Conservation (phyloP, 1,284 basidiomycete genomes). For the Marasmius sp. region DNA sequence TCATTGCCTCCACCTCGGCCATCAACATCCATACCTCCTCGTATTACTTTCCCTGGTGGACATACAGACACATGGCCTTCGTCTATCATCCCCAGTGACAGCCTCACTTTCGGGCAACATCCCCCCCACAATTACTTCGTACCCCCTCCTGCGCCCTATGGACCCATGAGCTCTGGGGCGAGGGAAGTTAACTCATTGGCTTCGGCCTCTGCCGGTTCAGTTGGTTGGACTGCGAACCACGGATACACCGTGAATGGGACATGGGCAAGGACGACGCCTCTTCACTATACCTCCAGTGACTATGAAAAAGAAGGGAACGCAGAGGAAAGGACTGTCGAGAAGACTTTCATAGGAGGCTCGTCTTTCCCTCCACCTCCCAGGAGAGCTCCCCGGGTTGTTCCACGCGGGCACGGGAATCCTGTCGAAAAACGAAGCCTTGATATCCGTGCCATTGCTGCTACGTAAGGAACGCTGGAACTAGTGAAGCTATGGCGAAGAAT, state of each 20-base stretch:
- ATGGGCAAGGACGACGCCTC: too few species aligned
- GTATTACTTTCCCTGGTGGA: not conserved
- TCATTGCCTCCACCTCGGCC: slow-evolving; percentile 35
- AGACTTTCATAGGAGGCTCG: slow-evolving; percentile 74
- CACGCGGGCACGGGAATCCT: too few species aligned
- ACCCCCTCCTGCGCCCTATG: slow-evolving; percentile 65
- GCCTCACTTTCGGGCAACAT: slow-evolving; percentile 5
- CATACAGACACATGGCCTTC: not conserved
- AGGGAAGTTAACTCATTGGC: slow-evolving; percentile 42
- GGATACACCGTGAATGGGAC: not conserved
- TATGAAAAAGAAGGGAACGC: slow-evolving; percentile 27
- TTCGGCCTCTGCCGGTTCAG: not conserved
- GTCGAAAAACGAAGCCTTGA: too few species aligned
- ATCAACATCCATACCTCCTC: slow-evolving; percentile 30
- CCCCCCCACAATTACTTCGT: slow-evolving; percentile 34
- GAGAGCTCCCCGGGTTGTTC: too few species aligned
- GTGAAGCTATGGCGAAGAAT: too few species aligned
- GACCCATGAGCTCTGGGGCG: slow-evolving; percentile 62
- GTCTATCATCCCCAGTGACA: not conserved
- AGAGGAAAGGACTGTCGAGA: slow-evolving; percentile 62
- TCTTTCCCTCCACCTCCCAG: too few species aligned
- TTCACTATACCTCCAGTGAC: not conserved
- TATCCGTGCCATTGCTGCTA: too few species aligned
- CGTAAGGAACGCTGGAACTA: too few species aligned
- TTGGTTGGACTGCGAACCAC: not conserved